Percentiles rank a stretch among this genome's conserved stretches.
Conservation (phyloP, 2,329 filamentous ascomycete species). For the Fusarium aywerte region DNA sequence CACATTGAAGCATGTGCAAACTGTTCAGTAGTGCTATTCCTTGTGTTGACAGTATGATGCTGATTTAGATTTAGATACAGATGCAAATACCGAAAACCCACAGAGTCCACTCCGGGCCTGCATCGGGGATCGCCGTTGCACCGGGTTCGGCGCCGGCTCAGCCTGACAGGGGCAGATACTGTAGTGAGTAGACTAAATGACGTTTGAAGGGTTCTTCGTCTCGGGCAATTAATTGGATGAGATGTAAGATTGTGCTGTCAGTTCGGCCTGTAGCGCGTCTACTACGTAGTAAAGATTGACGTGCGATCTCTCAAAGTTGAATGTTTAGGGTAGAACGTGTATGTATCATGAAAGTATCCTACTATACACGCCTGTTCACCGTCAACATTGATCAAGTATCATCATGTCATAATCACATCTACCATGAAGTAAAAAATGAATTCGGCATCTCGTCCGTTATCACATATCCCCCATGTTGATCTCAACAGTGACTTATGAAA, state of each 20-base stretch:
- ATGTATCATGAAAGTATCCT: too few species aligned
- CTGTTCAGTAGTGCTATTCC: neutral
- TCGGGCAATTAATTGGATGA: constrained; percentile 5
- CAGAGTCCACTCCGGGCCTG: constrained; percentile 15
- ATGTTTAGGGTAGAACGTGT: constrained; percentile 5
- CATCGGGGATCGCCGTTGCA: constrained; percentile 44
- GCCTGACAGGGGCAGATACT: constrained; percentile 39
- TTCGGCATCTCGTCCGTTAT: constrained; percentile 19
- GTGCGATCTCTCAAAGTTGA: constrained; percentile 1
- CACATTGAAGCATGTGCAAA: neutral
- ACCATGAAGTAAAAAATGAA: constrained; percentile 4
- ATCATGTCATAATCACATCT: constrained; percentile 13
- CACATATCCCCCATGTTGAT: constrained; percentile 9
- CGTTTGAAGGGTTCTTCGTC: constrained; percentile 19
- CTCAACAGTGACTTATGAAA: constrained; percentile 1
- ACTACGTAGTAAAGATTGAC: constrained; percentile 8
- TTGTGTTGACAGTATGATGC: neutral
- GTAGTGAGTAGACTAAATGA: constrained; percentile 9
- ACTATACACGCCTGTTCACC: too few species aligned
- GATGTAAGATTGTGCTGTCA: neutral
- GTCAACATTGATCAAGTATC: neutral
- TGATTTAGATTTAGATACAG: too few species aligned
- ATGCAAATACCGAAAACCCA: neutral
- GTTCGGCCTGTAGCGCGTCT: neutral
- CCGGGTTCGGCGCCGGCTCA: constrained; percentile 33